Base-by-base conservation (phyloP, 129 eudicot species). In the Glebionis coronaria region DNA sequence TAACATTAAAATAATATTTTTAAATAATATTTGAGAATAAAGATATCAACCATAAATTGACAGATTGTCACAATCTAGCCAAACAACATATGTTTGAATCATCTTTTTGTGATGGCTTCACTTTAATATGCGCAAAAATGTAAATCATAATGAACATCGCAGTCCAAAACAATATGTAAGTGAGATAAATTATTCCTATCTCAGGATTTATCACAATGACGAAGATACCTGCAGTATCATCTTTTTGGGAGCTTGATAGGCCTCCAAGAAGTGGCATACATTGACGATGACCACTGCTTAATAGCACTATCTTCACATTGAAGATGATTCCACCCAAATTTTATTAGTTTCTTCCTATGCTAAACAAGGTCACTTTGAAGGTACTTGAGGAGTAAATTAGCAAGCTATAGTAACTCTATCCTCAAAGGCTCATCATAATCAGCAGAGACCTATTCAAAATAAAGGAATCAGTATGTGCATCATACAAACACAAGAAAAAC, bases 231-330 rank as follows among this genome's bases (percentile, higher is more conserved):
- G 98, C 53, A 93, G 87, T 72, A 93, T 93, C 58, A 93, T 93
- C 83, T 93, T 93, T 77, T 93, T 97, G 20, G 98, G 98, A 63
- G 98, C 98, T 72, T 93, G 98, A 73, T 93, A 93, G 38, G 98
- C 98, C 83, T 93, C 96, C 85, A 94, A 74, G 74, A 93, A 93
- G 83, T 93, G 97, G 83, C 98, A 93, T 45, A 93, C 98, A 72
- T 93, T 93, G 55, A 93, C 97, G 82, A 93, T 88, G 50, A 97
- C 98, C 98, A 93, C 81, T 93, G 98, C 74, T 93, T 93, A 81
- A 97, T 93, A 53, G 98, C 97, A 93, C 97, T 89, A 63, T 93
- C 98, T 86, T 93, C 98, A 51, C 98, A 97, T 75, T 93, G 88
- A 38, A 93, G 92, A 80, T 93, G 98, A 86, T 93, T 88, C 98